phyloP scores from a whole-genome alignment of 1,284 basidiomycete genomes.

The Cutaneotrichosporon arboriforme region DNA sequence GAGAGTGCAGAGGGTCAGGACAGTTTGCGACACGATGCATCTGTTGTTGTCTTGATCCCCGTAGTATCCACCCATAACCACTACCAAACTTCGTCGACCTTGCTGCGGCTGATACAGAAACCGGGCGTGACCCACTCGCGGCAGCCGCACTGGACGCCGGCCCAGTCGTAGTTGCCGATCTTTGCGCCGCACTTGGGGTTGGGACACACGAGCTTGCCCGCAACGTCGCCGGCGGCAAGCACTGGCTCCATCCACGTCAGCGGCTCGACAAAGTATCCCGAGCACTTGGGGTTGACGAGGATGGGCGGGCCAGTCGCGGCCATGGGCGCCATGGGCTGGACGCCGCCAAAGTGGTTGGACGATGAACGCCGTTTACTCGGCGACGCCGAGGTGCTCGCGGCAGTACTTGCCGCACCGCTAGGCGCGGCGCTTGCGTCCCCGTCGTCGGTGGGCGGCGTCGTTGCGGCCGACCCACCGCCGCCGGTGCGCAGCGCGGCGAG shows the following conservation, averaged over 20 bases:
- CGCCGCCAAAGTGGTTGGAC: neutral
- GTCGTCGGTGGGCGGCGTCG: neutral
- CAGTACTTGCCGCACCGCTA: constrained; percentile 17
- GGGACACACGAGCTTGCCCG: constrained; percentile 86
- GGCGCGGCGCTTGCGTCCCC: constrained; percentile 11
- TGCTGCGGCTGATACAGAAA: constrained; percentile 81
- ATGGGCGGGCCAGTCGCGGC: constrained; percentile 57
- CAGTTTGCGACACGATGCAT: neutral
- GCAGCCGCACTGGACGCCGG: constrained; percentile 86
- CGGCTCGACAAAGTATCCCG: constrained; percentile 95
- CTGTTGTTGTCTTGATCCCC: neutral
- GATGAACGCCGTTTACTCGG: neutral
- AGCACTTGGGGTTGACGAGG: constrained; percentile 70
- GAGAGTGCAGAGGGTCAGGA: neutral
- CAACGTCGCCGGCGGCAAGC: constrained; percentile 65
- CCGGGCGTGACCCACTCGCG: constrained; percentile 88
- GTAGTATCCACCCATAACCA: neutral
- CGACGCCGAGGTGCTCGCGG: too few species aligned
- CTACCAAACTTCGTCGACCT: constrained; percentile 73
- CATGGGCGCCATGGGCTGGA: neutral
- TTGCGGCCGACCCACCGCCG: neutral
- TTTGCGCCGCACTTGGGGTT: constrained; percentile 83
- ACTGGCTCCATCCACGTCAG: constrained; percentile 93
- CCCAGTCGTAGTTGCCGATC: constrained; percentile 95
- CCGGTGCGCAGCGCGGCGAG: constrained; percentile 36